These are phyloP conservation scores for Wickerhamomyces subpelliculosus DNA, from an alignment of 805 yeast genomes.

Conservation along the genomic window DNA sequence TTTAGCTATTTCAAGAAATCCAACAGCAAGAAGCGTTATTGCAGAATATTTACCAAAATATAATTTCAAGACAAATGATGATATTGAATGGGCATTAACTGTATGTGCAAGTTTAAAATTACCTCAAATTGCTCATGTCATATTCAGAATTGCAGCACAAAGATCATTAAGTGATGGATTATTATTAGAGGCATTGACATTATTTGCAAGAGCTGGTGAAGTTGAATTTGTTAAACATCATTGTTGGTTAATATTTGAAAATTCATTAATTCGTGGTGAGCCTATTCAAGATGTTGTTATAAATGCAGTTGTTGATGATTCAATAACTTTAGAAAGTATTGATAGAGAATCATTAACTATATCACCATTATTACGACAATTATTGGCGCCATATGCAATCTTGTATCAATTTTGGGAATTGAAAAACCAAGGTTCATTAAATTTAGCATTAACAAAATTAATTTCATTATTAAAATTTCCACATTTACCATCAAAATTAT, in stretches of 20 bases:
- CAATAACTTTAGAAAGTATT: slow-evolving; percentile 22
- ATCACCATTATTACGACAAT: slow-evolving; percentile 57
- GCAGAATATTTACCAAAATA: slow-evolving; percentile 54
- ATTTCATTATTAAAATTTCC: slow-evolving; percentile 38
- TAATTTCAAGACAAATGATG: slow-evolving; percentile 61
- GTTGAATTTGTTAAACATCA: slow-evolving; percentile 40
- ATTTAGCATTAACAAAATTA: slow-evolving; percentile 24
- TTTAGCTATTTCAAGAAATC: slow-evolving; percentile 39
- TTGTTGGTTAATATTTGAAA: slow-evolving; percentile 59
- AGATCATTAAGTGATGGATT: slow-evolving; percentile 16
- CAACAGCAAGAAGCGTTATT: slow-evolving; percentile 37
- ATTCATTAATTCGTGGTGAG: slow-evolving; percentile 42
- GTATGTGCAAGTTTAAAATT: slow-evolving; percentile 63
- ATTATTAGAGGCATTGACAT: slow-evolving; percentile 53
- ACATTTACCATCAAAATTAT: slow-evolving; percentile 46
- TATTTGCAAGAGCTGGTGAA: slow-evolving; percentile 60
- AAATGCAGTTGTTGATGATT: slow-evolving; percentile 39
- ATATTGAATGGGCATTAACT: slow-evolving; percentile 71
- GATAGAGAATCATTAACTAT: slow-evolving; percentile 24
- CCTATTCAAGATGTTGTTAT: slow-evolving; percentile 53
- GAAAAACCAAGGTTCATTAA: slow-evolving; percentile 19
- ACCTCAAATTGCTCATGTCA: slow-evolving; percentile 46
- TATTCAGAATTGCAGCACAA: slow-evolving; percentile 33
- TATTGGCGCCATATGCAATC: slow-evolving; percentile 66
- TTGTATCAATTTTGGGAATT: slow-evolving; percentile 42